Conservation (phyloP, 2,329 filamentous ascomycete species). For the Xenosphaeropsis pyriputrescens region DNA sequence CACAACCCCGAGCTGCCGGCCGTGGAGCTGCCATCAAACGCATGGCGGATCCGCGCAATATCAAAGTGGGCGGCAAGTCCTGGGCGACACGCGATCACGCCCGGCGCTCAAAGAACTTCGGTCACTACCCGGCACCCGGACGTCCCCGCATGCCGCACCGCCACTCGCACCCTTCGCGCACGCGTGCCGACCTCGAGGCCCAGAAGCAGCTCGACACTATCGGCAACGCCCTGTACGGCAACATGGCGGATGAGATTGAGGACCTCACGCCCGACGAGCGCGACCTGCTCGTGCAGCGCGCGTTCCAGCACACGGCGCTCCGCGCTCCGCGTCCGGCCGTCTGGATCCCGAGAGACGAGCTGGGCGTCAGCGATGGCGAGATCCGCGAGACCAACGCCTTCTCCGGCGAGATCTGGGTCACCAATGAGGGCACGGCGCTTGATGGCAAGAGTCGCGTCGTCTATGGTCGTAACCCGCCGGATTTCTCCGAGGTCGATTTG, state of each 20-base stretch:
- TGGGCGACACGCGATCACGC: slow-evolving; percentile 14
- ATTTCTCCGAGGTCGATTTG: slow-evolving; percentile 78
- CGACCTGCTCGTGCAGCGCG: slow-evolving; percentile 69
- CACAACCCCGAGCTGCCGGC: neutral
- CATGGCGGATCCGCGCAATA: slow-evolving; percentile 11
- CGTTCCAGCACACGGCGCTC: slow-evolving; percentile 82
- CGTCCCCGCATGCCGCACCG: slow-evolving; percentile 20
- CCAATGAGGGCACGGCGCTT: slow-evolving; percentile 79
- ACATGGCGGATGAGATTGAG: slow-evolving; percentile 84
- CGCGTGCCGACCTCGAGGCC: slow-evolving; percentile 50
- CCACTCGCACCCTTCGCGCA: slow-evolving; percentile 21
- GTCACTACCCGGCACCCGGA: slow-evolving; percentile 31
- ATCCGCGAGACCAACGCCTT: slow-evolving; percentile 60
- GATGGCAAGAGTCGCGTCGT: slow-evolving; percentile 73
- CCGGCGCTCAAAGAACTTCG: slow-evolving; percentile 24
- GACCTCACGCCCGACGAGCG: slow-evolving; percentile 84
- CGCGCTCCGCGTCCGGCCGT: slow-evolving; percentile 74
- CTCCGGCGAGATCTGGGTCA: slow-evolving; percentile 65
- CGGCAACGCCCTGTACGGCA: slow-evolving; percentile 71
- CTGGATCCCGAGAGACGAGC: slow-evolving; percentile 84
- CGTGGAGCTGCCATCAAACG: slow-evolving; percentile 1
- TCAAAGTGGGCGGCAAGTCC: slow-evolving; percentile 12
- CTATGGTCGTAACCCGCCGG: slow-evolving; percentile 73
- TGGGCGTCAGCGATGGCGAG: slow-evolving; percentile 88
- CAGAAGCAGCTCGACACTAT: slow-evolving; percentile 45